Base-by-base conservation (phyloP, 345 rosid species). In the Gossypium herbaceum region DNA sequence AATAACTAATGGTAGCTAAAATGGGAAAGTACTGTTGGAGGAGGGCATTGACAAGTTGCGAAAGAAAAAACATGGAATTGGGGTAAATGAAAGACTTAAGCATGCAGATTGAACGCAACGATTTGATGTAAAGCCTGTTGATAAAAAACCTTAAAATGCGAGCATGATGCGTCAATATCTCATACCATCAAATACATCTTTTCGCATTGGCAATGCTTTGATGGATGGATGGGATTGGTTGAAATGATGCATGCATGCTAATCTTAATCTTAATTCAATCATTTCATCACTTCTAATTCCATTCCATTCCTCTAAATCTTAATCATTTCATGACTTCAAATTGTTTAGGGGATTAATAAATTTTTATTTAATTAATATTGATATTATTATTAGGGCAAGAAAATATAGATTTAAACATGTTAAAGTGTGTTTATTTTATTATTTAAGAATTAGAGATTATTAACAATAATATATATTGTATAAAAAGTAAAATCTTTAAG, bases 151-250 rank as follows among this genome's bases (percentile, higher is more conserved):
- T 58, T 79, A 78, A 80, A 85, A 79, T 83, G 76, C 79, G 85
- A 85, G 88, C 86, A 81, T 73, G 87, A 83, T 80, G 84, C 73
- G 88, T 87, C 88, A 75, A 56, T 71, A 76, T 81, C 81, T 20
- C 75, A 68, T 60, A 9, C 9, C 82, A 81, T 84, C 87, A 73
- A 74, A 73, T 65, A 41, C 20, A 4, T 24, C 60, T 25, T 24
- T 16, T 17, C 44, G 55, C 81, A 86, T 84, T 16, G 58, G 24
- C 65, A 81, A 77, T 74, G 77, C 80, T 9, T 20, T 9, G 60
- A 55, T 56, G 29, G 61, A 75, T 76, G 72, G 83, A 86, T 86
- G 82, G 83, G 82, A 78, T 82, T 66, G 84, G 75, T 82, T 75
- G 90, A 82, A 10, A 60, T 75, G 87, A 87, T 83, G 79, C 83